Conservation (phyloP, 768 basidiomycete genomes). For the Gloeophyllum trabeum region DNA sequence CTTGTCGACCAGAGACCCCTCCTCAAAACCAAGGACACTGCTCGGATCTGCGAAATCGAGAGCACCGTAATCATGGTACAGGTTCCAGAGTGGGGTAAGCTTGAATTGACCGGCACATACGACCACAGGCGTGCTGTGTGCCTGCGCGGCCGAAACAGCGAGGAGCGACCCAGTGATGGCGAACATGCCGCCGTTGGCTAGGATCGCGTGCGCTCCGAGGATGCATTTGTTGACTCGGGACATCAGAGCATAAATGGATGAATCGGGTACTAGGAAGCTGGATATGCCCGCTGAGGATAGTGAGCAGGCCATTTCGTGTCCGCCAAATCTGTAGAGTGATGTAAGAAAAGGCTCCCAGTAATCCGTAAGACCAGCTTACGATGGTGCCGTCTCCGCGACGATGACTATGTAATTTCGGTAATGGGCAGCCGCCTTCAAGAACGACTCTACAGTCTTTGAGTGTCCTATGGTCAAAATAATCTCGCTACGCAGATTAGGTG, state of each 20-base stretch:
- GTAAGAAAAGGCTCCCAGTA: slow-evolving; percentile 1
- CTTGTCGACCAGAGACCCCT: slow-evolving; percentile 70
- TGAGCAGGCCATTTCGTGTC: slow-evolving; percentile 74
- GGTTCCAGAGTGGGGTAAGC: slow-evolving; percentile 82
- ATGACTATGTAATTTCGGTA: slow-evolving; percentile 92
- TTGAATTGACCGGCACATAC: slow-evolving; percentile 97
- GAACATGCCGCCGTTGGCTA: slow-evolving; percentile 95
- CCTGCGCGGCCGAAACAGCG: slow-evolving; percentile 78
- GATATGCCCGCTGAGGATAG: slow-evolving; percentile 78
- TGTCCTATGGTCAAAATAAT: slow-evolving; percentile 92
- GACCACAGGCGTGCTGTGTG: slow-evolving; percentile 86
- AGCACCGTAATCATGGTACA: slow-evolving; percentile 79
- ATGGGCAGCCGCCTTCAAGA: slow-evolving; percentile 84
- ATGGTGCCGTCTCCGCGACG: slow-evolving; percentile 90
- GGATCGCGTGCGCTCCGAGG: slow-evolving; percentile 88
- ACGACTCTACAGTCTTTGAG: slow-evolving; percentile 89
- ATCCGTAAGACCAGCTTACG: slow-evolving; percentile 31
- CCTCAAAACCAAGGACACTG: slow-evolving; percentile 61
- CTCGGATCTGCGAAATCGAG: slow-evolving; percentile 69
- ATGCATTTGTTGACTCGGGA: slow-evolving; percentile 96
- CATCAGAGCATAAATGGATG: slow-evolving; percentile 91
- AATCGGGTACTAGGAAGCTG: slow-evolving; percentile 95
- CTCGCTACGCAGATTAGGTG: slow-evolving; percentile 42
- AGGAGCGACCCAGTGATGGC: slow-evolving; percentile 78
- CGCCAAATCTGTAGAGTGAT: slow-evolving; percentile 50